A percentile compares a stretch with the other conserved stretches of the same genome.
Evolutionary conservation across 2,329 filamentous ascomycete species (phyloP).

Genomic region (Fusarium austroafricanum): DNA sequence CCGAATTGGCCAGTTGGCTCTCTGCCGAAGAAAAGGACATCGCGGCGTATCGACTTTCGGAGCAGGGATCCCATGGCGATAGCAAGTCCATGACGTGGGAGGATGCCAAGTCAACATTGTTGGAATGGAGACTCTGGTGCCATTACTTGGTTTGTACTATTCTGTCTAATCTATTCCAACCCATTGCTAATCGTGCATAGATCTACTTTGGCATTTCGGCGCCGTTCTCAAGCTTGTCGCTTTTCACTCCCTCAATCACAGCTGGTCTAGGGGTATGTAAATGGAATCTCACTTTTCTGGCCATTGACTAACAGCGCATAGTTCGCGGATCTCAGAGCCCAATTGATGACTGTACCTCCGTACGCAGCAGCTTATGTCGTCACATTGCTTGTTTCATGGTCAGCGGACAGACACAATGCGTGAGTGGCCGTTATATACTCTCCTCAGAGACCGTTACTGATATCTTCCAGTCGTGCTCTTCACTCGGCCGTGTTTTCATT

Average conservation of each 20-base stretch:
- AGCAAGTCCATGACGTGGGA: conserved; percentile 70
- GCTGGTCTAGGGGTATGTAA: conserved; percentile 55
- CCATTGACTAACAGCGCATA: background rate
- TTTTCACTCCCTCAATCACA: conserved; percentile 70
- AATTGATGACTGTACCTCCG: conserved; percentile 72
- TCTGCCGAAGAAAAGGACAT: conserved; percentile 67
- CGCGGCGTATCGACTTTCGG: conserved; percentile 51
- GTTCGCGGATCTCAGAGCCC: conserved; percentile 58
- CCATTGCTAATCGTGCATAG: conserved; percentile 1
- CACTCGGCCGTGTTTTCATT: conserved; percentile 56
- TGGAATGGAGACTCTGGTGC: conserved; percentile 74
- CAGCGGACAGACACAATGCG: conserved; percentile 68
- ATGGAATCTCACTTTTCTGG: background rate
- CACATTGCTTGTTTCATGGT: conserved; percentile 60
- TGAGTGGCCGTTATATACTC: background rate
- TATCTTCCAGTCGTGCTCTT: conserved; percentile 46
- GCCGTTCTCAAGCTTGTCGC: conserved; percentile 66
- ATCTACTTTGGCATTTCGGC: conserved; percentile 61
- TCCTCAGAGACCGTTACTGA: background rate
- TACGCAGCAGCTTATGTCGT: conserved; percentile 66
- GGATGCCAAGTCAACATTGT: conserved; percentile 75
- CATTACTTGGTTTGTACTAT: conserved; percentile 59
- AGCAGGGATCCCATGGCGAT: conserved; percentile 56
- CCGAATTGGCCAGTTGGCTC: conserved; percentile 72
- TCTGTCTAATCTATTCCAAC: no score